Conservation (phyloP, 208 protist genomes). For the Tritrichomonas foetus region DNA sequence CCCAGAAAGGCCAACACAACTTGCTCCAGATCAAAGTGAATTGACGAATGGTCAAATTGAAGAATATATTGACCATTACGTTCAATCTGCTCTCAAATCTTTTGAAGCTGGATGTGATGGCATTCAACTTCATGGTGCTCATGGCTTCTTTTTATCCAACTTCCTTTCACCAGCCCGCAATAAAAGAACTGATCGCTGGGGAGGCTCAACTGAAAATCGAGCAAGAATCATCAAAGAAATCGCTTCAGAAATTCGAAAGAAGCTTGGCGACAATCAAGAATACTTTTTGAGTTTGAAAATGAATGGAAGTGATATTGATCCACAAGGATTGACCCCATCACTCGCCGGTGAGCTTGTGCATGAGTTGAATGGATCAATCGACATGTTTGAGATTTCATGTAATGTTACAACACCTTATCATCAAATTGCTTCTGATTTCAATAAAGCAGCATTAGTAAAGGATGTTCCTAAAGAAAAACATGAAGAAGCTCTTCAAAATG, state of each 20-base stretch:
- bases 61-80: not conserved
- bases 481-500: not conserved
- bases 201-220: not conserved
- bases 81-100: not conserved
- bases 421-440: no score
- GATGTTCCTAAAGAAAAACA: not conserved
- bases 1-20: not conserved
- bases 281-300: not conserved
- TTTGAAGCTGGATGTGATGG: not conserved
- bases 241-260: not conserved
- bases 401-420: no score
- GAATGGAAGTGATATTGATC: not conserved
- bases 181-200: not conserved
- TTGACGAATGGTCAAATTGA: constrained; percentile 19
- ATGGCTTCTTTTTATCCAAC: constrained; percentile 18
- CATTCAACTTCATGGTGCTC: constrained; percentile 30
- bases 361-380: not conserved
- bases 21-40: not conserved
- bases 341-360: not conserved
- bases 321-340: not conserved
- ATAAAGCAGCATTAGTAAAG: no score
- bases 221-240: not conserved
- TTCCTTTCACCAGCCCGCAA: not conserved
- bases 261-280: not conserved
- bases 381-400: constrained; percentile 20